These are phyloP conservation scores for Acanthamoeba polyphaga DNA, from an alignment of 208 protist species.

Conservation along the genomic window DNA sequence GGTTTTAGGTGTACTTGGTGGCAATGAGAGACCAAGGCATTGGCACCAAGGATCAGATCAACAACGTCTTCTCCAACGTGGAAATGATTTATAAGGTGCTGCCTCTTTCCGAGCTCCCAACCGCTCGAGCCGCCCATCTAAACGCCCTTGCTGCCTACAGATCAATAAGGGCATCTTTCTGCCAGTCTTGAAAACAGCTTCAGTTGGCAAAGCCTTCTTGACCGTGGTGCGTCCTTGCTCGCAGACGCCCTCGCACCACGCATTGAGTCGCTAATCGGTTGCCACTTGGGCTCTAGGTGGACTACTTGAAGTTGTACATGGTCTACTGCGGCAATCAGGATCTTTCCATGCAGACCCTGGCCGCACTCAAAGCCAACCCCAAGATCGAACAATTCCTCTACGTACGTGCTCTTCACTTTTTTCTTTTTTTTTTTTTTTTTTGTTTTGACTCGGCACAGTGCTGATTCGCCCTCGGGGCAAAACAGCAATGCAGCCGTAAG, in stretches of 20 bases:
- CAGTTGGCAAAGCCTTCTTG: constrained; percentile 67
- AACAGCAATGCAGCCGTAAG: constrained; percentile 13
- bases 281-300: background rate
- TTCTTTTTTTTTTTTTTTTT: background rate
- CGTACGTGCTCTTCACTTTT: background rate
- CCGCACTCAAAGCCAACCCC: constrained; percentile 33
- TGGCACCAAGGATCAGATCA: constrained; percentile 62
- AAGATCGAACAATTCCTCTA: constrained; percentile 57
- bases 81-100: constrained; percentile 69
- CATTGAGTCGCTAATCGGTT: background rate
- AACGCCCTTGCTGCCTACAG: background rate
- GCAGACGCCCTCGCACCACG: background rate
- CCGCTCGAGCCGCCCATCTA: background rate
- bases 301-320: constrained; percentile 74
- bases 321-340: constrained; percentile 75
- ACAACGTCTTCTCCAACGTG: constrained; percentile 75
- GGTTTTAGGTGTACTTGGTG: background rate
- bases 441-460: background rate
- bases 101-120: background rate
- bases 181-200: constrained; percentile 24
- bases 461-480: background rate
- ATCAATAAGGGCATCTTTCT: constrained; percentile 70
- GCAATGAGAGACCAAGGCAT: constrained; percentile 14
- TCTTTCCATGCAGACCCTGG: constrained; percentile 36
- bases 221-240: constrained; percentile 41